A percentile compares a stretch with the other conserved stretches of the same genome.
Conservation (phyloP, 306 rosid species). For the Citrullus mucosospermus region DNA sequence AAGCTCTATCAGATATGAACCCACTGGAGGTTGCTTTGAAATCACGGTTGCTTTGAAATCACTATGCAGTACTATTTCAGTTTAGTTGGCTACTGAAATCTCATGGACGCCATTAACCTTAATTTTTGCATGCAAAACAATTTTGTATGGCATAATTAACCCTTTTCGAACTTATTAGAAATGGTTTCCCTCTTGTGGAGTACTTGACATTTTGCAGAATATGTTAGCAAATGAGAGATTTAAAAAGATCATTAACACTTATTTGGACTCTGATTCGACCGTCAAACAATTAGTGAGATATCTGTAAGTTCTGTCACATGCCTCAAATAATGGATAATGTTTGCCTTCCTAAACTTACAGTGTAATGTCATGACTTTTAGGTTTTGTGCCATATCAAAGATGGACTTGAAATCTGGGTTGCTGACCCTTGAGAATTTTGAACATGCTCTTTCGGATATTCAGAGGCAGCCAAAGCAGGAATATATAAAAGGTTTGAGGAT, state of each 20-base stretch:
- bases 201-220: slow-evolving; percentile 63
- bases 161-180: not conserved
- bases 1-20: not conserved
- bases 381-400: slow-evolving; percentile 58
- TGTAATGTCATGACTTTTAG: slow-evolving; percentile 29
- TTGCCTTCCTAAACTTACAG: slow-evolving; percentile 14
- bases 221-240: slow-evolving; percentile 54
- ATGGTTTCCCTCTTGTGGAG: slow-evolving; percentile 4
- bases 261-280: slow-evolving; percentile 38
- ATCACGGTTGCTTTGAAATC: not conserved
- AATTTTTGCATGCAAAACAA: not conserved
- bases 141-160: not conserved
- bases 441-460: slow-evolving; percentile 48
- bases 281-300: slow-evolving; percentile 55
- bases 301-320: slow-evolving; percentile 43
- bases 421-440: slow-evolving; percentile 50
- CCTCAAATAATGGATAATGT: not conserved
- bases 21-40: not conserved
- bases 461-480: slow-evolving; percentile 73
- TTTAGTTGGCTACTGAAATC: not conserved
- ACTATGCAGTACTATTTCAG: not conserved
- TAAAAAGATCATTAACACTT: slow-evolving; percentile 36
- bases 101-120: not conserved
- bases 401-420: slow-evolving; percentile 65
- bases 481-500: slow-evolving; percentile 49